Base-by-base conservation (phyloP, 1,284 basidiomycete genomes). In the Xerocomus nothofagi region DNA sequence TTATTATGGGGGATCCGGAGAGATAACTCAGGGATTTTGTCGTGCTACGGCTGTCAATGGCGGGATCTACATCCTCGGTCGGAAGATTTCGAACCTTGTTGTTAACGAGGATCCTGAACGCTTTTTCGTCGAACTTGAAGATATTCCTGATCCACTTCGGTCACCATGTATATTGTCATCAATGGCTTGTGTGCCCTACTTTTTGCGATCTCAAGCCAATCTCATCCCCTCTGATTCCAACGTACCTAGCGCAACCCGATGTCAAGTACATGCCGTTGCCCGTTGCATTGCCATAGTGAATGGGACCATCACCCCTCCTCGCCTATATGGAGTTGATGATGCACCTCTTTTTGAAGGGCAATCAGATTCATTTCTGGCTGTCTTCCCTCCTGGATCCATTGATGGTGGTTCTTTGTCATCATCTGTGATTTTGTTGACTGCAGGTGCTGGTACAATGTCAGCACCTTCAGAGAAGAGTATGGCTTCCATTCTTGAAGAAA, bases 11-110 rank as follows among this genome's bases (percentile, higher is more conserved):
- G 93, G 94, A 4, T 76, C 86, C 0, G 93, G 94, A 3, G 94
- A 97, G 63, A 83, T 96, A n/a, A 80, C 89, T 0, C 93, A 97
- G 68, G 93, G 92, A 0, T 98, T 95, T 66, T 96, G 93, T 68
- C 90, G 93, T 29, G 81, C 86, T 6, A 81, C 89, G 30, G 93
- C 94, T 3, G 93, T 97, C 6, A 80, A 81, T 54, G 92, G 93
- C 9, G 86, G 81, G 0, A 87, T 87, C 2, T 96, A 96, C 65
- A 86, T 97, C 51, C 80, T 97, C 2, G 90, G 85, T n/a, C 77
- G 80, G 33, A 67, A 68, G 0, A 67, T 89, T 10, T 54, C 62
- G 1, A 73, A 77, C 8, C 64, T 84, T 18, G 68, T 55, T 0
- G 66, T 62, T 41, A 62, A 53, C 45, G 55, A 55, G 10, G 48